Evolutionary conservation across 164 flowering plant species (phyloP), one percentile per base, ranked within the genome.

Genomic region (Chimonanthus praecox): DNA sequence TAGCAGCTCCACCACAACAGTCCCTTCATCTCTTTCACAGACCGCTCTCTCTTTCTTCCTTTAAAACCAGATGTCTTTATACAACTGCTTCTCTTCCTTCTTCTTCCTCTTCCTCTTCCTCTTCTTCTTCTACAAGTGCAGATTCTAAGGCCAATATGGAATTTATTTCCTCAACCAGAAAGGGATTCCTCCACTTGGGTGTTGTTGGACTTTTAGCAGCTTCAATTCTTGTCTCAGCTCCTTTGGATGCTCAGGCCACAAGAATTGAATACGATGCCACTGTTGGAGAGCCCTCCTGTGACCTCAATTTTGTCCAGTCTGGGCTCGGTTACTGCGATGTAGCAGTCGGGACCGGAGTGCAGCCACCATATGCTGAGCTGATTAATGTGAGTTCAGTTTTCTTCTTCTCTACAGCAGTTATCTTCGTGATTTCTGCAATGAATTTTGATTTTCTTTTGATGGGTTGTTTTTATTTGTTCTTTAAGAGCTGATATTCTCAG

Each of bases 291-390:
- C 97, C 95, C 3, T 62, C 78, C 0, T 94, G 97, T 78, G 97
- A 92, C 74, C 78, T 90, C 71, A 88, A 58, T 66, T 90, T 78
- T 61, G 94, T 72, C 7, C 74, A 66, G 7, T 92, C 97, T 1
- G 97, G 98, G 46, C 91, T 92, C 16, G 98, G 97, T 46, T 94
- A 82, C 71, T 92, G 97, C 65, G 97, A 92, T 47, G 66, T 94
- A 68, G 74, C 77, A 9, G 83, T 82, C 7, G 98, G 98, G 0
- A 79, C 85, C 43, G 97, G 98, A 5, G 74, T 18, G 51, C 87
- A 83, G 69, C 90, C 86, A 3, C 94, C 98, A 15, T 72, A 21
- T 58, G 84, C 75, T 48, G 87, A 88, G 81, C 98, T 94, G 46
- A 85, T 94, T 71, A 88, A 92, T 85, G 98, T 94, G 58, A 85